Conservation (phyloP, 768 basidiomycete species). For the Lentinula guzmanii region DNA sequence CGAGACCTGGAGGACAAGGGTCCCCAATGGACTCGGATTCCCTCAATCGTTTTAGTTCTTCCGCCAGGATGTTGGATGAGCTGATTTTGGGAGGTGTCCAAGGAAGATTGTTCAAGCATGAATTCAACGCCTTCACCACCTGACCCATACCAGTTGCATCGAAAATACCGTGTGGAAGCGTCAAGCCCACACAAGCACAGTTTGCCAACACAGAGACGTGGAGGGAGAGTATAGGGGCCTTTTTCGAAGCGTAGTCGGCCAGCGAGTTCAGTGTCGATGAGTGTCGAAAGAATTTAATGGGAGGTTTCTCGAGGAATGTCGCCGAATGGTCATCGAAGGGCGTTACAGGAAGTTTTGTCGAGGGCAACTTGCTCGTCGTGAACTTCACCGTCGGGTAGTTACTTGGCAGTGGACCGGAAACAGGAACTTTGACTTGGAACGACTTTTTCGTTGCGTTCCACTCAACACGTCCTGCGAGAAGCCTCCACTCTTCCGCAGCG, state of each 20-base stretch:
- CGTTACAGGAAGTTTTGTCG: not conserved
- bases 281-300: slow-evolving; percentile 3
- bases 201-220: slow-evolving; percentile 2
- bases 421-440: not conserved
- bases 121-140: not conserved
- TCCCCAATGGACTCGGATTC: not conserved
- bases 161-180: slow-evolving; percentile 4
- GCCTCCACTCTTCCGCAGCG: slow-evolving; percentile 1
- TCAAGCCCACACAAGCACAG: slow-evolving; percentile 1
- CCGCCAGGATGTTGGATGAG: not conserved
- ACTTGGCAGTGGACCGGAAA: not conserved
- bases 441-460: not conserved
- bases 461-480: slow-evolving; percentile 3
- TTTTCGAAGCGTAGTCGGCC: not conserved
- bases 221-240: slow-evolving; percentile 1
- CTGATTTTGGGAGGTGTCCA: not conserved
- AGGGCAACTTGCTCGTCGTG: slow-evolving; percentile 3
- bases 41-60: not conserved
- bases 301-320: not conserved
- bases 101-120: not conserved
- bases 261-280: slow-evolving; percentile 1
- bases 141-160: slow-evolving; percentile 3
- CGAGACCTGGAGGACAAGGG: not conserved
- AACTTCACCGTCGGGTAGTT: not conserved
- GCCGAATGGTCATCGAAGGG: not conserved